phyloP scores from a whole-genome alignment of 2,329 filamentous ascomycete species.

The Diaporthe citriasiana region DNA sequence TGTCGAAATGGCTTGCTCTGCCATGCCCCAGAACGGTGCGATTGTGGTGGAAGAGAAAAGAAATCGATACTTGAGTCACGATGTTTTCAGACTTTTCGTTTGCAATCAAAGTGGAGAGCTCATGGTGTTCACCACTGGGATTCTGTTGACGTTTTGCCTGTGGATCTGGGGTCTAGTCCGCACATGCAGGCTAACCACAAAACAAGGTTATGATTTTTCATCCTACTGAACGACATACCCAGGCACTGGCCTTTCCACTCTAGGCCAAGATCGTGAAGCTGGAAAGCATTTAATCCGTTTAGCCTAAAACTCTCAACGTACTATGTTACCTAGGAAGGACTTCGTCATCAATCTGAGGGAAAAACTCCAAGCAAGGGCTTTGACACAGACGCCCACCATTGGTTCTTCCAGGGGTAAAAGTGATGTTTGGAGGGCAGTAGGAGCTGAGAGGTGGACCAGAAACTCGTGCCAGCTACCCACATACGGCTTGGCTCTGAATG shows the following conservation, averaged over 20 bases:
- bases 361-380: neutral
- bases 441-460: neutral
- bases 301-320: neutral
- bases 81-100: neutral
- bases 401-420: neutral
- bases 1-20: neutral
- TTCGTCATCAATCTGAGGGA: neutral
- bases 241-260: neutral
- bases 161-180: neutral
- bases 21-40: neutral
- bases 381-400: neutral
- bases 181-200: neutral
- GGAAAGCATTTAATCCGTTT: neutral
- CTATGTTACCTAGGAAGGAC: neutral
- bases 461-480: neutral
- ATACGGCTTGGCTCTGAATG: neutral
- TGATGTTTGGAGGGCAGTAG: neutral
- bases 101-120: neutral
- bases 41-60: neutral
- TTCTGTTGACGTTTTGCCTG: neutral
- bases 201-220: neutral
- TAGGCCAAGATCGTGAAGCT: neutral
- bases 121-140: fast-evolving
- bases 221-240: neutral
- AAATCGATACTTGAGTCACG: too few relatives aligned